Conservation (phyloP, 2,329 filamentous ascomycete genomes). For the Botrytis fragariae region DNA sequence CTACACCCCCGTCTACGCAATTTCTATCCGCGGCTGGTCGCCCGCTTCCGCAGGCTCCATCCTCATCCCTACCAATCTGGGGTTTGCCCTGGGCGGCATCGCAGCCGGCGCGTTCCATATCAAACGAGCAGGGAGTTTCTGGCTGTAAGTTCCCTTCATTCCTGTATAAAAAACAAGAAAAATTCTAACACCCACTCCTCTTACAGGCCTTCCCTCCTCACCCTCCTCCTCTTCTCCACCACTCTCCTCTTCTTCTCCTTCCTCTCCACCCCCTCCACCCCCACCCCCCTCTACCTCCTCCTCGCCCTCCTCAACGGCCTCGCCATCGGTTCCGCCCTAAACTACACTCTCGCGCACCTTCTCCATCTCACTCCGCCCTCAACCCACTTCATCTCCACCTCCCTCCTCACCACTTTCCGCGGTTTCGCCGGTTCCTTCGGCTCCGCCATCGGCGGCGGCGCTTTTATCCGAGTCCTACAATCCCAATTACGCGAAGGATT, state of each 20-base stretch:
- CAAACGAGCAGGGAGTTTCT: conserved; percentile 70
- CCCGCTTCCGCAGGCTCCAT: conserved; percentile 72
- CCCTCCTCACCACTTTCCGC: conserved; percentile 74
- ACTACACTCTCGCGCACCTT: conserved; percentile 79
- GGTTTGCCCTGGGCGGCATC: conserved; percentile 73
- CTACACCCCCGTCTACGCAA: conserved; percentile 76
- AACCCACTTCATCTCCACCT: conserved; percentile 72
- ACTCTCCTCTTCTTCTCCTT: conserved; percentile 57
- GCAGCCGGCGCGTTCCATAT: conserved; percentile 75
- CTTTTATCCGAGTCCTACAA: conserved; percentile 35
- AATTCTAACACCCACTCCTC: background rate
- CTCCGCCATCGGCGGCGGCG: conserved; percentile 72
- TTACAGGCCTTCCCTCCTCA: conserved; percentile 55
- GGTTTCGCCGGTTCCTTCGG: conserved; percentile 81
- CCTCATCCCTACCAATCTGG: conserved; percentile 76
- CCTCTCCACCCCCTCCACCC: conserved; percentile 52
- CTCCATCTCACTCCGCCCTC: conserved; percentile 66
- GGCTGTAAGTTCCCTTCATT: conserved; percentile 44
- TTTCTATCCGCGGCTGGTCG: conserved; percentile 68
- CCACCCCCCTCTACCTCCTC: conserved; percentile 53
- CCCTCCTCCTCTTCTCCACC: conserved; percentile 60
- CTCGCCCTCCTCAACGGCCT: conserved; percentile 69
- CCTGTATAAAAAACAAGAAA: background rate
- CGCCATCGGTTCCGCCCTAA: conserved; percentile 68
- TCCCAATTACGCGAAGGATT: conserved; percentile 40